A percentile compares a stretch with the other conserved stretches of the same genome.
These are phyloP conservation scores for Trametes versicolor DNA, from an alignment of 1,284 basidiomycete genomes.

Conservation along the genomic window DNA sequence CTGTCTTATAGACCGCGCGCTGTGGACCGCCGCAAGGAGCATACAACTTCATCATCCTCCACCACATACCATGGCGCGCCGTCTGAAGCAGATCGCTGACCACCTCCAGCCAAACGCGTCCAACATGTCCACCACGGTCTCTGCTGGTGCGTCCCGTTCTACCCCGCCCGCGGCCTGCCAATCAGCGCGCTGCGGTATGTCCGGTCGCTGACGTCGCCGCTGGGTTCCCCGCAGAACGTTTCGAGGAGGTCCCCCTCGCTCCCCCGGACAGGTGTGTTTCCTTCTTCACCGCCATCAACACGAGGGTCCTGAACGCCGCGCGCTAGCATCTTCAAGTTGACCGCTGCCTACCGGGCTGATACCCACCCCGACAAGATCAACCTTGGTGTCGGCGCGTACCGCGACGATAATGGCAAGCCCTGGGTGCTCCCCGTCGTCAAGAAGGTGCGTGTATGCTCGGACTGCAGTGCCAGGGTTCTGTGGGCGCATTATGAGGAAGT, in stretches of 20 bases:
- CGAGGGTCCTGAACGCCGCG: slow-evolving; percentile 13
- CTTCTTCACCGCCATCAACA: background rate
- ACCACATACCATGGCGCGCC: slow-evolving; percentile 39
- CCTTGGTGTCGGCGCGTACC: slow-evolving; percentile 90
- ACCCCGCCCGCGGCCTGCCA: slow-evolving; percentile 17
- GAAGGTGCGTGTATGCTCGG: slow-evolving; percentile 62
- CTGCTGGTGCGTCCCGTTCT: slow-evolving; percentile 54
- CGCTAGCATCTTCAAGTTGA: slow-evolving; percentile 90
- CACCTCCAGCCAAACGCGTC: slow-evolving; percentile 36
- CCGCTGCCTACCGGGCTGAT: slow-evolving; percentile 89
- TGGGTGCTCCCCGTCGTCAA: slow-evolving; percentile 94
- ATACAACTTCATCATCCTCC: background rate
- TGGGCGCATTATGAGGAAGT: too few relatives aligned
- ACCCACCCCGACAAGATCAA: slow-evolving; percentile 87
- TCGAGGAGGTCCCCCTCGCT: slow-evolving; percentile 79
- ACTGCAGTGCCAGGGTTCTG: too few relatives aligned
- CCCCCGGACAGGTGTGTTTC: slow-evolving; percentile 72
- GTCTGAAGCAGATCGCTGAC: slow-evolving; percentile 42
- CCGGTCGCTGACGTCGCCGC: slow-evolving; percentile 23
- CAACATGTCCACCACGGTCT: slow-evolving; percentile 38
- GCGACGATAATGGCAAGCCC: slow-evolving; percentile 86
- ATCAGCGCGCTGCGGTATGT: slow-evolving; percentile 21
- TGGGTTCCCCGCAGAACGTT: slow-evolving; percentile 60
- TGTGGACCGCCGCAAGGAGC: slow-evolving; percentile 6
- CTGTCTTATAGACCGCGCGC: slow-evolving; percentile 21